Evolutionary conservation across 108 stramenopile species (phyloP), one percentile per base, ranked within the genome.

Genomic region (Aurantiochytrium sp.): DNA sequence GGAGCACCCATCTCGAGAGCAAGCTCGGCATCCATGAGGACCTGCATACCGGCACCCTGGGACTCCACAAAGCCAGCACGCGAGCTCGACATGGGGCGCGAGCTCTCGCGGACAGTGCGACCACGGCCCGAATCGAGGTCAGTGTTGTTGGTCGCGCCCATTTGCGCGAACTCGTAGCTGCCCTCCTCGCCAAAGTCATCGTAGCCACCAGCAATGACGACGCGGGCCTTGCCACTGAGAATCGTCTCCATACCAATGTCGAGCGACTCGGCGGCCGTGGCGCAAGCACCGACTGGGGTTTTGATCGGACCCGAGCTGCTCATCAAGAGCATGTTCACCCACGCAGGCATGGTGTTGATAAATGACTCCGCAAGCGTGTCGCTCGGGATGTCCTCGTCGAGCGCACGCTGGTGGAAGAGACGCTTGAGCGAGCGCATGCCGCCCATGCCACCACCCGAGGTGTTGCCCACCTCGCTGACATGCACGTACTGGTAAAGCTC

Each of bases 171-270:
- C 49, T 89, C 89, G 73, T 89, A 89, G 73, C 60, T 72, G 5
- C 89, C 76, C 58, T 72, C 73, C 45, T 89, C 89, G 12, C 76
- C 89, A 59, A 89, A 89, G 89, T 89, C 89, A n/a, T 89, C 89
- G n/a, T 42, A 42, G 44, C 89, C 89, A n/a, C 89, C 89, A 12
- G 88, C 88, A 12, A 89, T 21, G 44, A 89, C 76, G 28, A 89
- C 89, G 28, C 89, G 89, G n/a, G 89, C 89, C 89, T 89, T 89
- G 23, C 89, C 89, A 29, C 47, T 53, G 60, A 88, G 58, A 42
- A 89, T 89, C 5, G 89, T 89, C 19, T 89, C 89, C 35, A 89
- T 83, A 43, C 87, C 89, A 19, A 89, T 88, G 45, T 89, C 89
- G 10, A 89, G 42, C 60, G 87, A 88, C 44, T 87, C 89, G 6